phyloP scores from a whole-genome alignment of 2,329 filamentous ascomycete species.

The Metarhizium album region DNA sequence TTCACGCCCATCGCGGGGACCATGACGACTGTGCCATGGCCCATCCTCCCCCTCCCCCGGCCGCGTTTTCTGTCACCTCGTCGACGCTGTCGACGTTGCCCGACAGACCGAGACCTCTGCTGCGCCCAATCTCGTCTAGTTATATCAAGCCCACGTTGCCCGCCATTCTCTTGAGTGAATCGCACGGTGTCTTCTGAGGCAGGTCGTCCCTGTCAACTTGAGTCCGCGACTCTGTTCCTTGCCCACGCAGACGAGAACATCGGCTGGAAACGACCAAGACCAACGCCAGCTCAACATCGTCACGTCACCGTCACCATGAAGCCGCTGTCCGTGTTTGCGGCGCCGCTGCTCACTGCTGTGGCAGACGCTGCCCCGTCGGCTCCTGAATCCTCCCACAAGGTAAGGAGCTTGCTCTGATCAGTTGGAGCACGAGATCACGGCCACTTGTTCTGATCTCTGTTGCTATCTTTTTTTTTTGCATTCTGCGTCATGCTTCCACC shows the following conservation, averaged over 20 bases:
- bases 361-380: conserved; percentile 12
- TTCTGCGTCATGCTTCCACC: too few relatives aligned
- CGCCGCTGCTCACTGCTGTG: conserved; percentile 20
- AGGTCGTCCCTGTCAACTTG: background rate
- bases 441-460: background rate
- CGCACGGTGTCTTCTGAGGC: background rate
- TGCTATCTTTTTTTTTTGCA: background rate
- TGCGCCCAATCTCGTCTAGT: background rate
- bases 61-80: background rate
- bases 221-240: background rate
- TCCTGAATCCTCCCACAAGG: background rate
- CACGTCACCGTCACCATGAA: conserved; percentile 20
- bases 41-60: background rate
- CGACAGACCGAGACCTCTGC: background rate
- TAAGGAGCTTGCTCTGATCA: conserved; percentile 3
- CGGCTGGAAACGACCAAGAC: background rate
- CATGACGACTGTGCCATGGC: background rate
- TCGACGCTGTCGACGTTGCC: background rate
- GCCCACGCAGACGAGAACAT: background rate
- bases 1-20: background rate
- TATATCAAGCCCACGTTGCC: background rate
- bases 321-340: conserved; percentile 19
- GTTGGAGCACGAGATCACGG: background rate
- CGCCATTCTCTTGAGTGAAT: background rate
- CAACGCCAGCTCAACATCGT: background rate